Evolutionary conservation across 257 asterid genomes (phyloP), one percentile per base, ranked within the genome.

Genomic region (Solanum appendiculatum): DNA sequence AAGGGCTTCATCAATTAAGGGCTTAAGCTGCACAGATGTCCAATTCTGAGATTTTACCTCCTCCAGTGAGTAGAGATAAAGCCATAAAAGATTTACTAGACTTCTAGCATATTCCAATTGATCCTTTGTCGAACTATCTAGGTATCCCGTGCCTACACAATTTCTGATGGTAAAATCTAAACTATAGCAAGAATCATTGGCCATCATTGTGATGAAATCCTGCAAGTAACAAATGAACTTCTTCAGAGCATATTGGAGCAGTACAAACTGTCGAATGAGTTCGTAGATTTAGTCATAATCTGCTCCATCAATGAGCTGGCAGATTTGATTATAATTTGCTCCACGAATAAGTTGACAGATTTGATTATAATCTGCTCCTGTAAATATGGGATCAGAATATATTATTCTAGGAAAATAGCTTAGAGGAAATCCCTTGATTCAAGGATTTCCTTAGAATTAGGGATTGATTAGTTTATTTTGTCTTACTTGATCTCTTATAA

Each of bases 131-230:
- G 34, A 64, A 25, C 34, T 25, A 64, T 64, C 72, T 63, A 63
- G 9, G 15, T 63, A 7, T 33, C 33, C 18, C 18, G 36, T 64
- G 9, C 0, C 2, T 64, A 64, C 1, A 64, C 34, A 64, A 27
- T 5, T 8, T 29, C 0, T 0, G 72, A 64, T 64, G 34, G 18
- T 12, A 0, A 0, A 2, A 0, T 1, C 0, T 64, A 5, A 10
- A 4, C 0, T 5, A 10, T 0, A 0, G 34, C 34, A 25, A 64
- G 16, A 63, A 1, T n/a, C 3, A 14, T 0, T 0, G 70, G 18
- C 72, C 34, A 64, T 64, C 72, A 14, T 46, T 46, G 56, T 46
- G 56, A 46, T 46, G 5, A 64, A 29, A n/a, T 64, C 34, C 34
- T 64, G 34, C 72, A 64, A 25, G 34, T 2, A 64, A 64, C 27